Conservation (phyloP, 805 yeast species). For the Wickerhamomyces strasburgensis region DNA sequence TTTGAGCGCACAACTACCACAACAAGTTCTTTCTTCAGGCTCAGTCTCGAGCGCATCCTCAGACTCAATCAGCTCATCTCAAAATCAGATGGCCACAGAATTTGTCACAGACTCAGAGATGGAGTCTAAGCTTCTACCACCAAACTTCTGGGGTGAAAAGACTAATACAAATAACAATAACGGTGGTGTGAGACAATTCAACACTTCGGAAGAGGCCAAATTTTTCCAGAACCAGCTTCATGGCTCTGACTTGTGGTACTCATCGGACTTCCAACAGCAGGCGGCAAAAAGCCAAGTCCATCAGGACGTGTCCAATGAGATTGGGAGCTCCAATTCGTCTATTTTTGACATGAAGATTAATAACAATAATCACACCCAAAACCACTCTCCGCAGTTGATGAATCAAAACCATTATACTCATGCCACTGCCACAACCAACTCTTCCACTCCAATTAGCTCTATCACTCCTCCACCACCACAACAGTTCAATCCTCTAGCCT, state of each 20-base stretch:
- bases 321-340: conserved; percentile 7
- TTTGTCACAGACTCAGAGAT: conserved; percentile 18
- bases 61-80: conserved; percentile 2
- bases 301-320: conserved; percentile 1
- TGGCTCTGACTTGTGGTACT: conserved; percentile 9
- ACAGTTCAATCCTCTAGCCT: not conserved
- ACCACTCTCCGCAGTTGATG: conserved; percentile 1
- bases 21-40: not conserved
- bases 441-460: conserved; percentile 6
- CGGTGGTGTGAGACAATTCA: conserved; percentile 1
- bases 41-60: conserved; percentile 11
- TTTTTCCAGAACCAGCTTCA: conserved; percentile 11
- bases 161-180: no score
- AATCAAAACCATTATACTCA: conserved; percentile 2
- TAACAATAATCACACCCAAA: conserved; percentile 1
- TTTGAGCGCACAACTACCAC: conserved; percentile 4
- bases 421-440: conserved; percentile 10
- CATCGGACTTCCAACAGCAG: conserved; percentile 6
- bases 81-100: conserved; percentile 8
- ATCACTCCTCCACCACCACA: not conserved
- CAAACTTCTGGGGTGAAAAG: conserved; percentile 30
- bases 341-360: conserved; percentile 18
- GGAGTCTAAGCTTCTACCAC: conserved; percentile 29
- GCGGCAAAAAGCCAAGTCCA: not conserved
- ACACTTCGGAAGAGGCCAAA: conserved; percentile 12